Evolutionary conservation across 768 basidiomycete genomes (phyloP), one percentile per base, ranked within the genome.

Genomic region (Leccinum boreale): DNA sequence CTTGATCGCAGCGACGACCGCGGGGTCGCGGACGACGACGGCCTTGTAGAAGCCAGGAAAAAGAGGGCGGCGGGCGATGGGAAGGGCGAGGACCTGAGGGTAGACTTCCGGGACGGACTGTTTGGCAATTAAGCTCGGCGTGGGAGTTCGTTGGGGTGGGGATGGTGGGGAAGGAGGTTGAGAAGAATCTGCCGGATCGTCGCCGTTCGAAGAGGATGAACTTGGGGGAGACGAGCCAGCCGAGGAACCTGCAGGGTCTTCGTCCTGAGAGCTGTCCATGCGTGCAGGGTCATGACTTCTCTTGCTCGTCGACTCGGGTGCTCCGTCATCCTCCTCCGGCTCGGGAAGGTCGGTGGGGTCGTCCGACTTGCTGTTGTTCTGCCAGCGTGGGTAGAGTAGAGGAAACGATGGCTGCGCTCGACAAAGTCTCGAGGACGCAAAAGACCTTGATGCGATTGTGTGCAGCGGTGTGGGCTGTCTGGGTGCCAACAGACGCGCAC

Each of bases 11-110:
- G 87, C 85, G 39, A 98, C 94, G 31, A 99, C 96, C 0, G 85
- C 81, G 0, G 93, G 92, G 63, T 98, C 91, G 21, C 87, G 84
- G 52, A 99, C 82, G 57, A 98, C 94, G 51, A 98, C 95, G 3
- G 95, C 96, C 72, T 98, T 97, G 81, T 98, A 98, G 74, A 98
- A 97, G 29, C 94, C 94, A 4, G 96, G 96, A 77, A 98, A 98
- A 48, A 98, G 86, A 1, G 96, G 96, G 17, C 96, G 83, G 45
- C 94, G 87, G 31, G 94, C 94, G 58, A 98, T 98, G 4, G 96
- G 96, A 0, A 98, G 83, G 2, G 95, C 96, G 26, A 98, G 83
- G 45, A 98, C 88, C 70, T 96, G 92, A 1, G 96, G 95, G 73
- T 98, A 98, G 58, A 84, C 68, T 71, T 94, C 92, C 1, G 95